Base-by-base conservation (phyloP, 192 early-diverging fungal genomes). In the Dimargaris verticillata region DNA sequence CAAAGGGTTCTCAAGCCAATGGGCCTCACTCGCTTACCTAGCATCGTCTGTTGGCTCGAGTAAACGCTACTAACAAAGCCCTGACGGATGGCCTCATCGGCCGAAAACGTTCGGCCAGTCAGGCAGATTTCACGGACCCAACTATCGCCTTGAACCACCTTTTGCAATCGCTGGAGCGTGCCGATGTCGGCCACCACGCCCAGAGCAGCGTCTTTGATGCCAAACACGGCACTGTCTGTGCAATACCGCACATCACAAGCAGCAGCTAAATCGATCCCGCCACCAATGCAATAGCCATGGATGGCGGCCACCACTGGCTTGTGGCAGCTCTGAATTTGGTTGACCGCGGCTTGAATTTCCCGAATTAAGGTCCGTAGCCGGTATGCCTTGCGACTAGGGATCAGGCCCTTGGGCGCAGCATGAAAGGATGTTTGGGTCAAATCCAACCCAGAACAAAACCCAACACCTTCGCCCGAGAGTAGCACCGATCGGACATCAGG, bases 401-500 rank as follows among this genome's bases (percentile, higher is more conserved):
- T 53, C 17, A 54, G 60, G 14, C 42, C 48, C 26, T 6, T 50
- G 49, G 48, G 49, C 43, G 14, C 62, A 62, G 54, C 18, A 11
- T 55, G 22, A 1, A 10, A 33, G 22, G 53, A 28, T 10, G 28
- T n/a, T 33, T 55, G 69, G 63, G 71, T 83, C 81, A 85, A 69
- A 62, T 99, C 95, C 25, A 99, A 72, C 10, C 95, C 95, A 42
- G 88, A 85, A n/a, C 88, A 88, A 64, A 99, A 99, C 64, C 83
- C 74, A 41, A 79, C 74, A 28, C 83, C 83, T 25, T 76, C 72
- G 24, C 85, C 88, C 14, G 83, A 83, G 24, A 96, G 62, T 28
- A 99, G 80, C 0, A 94, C 82, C 62, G 76, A 75, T 33, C 86
- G 80, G 52, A 93, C 82, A 26, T 80, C 64, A 14, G 73, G 62